These are phyloP conservation scores for Zygnema circumcarinatum DNA, from an alignment of 139 green algal species.

Conservation along the genomic window DNA sequence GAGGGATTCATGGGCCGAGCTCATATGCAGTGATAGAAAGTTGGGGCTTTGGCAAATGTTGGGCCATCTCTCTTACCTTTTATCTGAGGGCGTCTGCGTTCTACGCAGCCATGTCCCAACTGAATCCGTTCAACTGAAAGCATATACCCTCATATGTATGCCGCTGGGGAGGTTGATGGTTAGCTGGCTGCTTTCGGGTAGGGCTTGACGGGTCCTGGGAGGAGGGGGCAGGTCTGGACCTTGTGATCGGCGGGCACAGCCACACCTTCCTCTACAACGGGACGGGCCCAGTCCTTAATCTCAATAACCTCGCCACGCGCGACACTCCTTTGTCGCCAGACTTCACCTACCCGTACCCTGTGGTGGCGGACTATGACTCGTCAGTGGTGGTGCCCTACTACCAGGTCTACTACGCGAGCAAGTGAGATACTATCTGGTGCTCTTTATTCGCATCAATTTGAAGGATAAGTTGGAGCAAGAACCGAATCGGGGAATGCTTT, in stretches of 20 bases:
- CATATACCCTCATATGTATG: too few species aligned
- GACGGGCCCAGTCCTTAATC: slow-evolving; percentile 11
- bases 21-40: too few species aligned
- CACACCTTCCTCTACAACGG: slow-evolving; percentile 60
- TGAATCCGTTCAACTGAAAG: too few species aligned
- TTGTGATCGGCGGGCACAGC: slow-evolving; percentile 62
- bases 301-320: background rate
- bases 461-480: too few species aligned
- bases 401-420: slow-evolving; percentile 33
- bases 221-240: slow-evolving; percentile 49
- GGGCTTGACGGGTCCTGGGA: background rate
- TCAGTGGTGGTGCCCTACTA: slow-evolving; percentile 52
- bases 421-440: background rate
- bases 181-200: background rate
- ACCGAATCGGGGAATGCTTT: too few species aligned
- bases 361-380: background rate
- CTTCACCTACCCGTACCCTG: slow-evolving; percentile 45
- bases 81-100: background rate
- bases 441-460: too few species aligned
- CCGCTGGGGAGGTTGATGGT: background rate
- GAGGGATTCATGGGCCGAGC: too few species aligned
- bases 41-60: too few species aligned
- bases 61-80: too few species aligned
- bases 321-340: background rate
- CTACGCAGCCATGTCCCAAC: too few species aligned